Evolutionary conservation across 2,329 filamentous ascomycete species (phyloP), one percentile per base, ranked within the genome.

Genomic region (Metarhizium robertsii): DNA sequence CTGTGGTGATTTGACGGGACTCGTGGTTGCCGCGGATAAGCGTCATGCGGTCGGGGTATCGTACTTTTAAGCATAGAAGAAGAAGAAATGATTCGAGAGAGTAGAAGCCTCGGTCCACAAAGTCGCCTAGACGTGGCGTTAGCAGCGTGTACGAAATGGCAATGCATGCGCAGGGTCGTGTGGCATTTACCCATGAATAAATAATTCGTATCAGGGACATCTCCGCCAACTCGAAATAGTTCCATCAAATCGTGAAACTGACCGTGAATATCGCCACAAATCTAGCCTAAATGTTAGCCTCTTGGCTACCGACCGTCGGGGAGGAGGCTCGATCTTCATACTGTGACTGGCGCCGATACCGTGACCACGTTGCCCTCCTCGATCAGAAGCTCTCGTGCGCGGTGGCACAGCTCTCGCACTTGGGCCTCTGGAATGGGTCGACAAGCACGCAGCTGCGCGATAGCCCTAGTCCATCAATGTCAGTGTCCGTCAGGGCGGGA

Each of bases 241-340:
- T 96, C 92, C 92, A 96, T 96, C 65, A 96, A 74, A 68, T 96
- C 92, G 67, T 96, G 92, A 67, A 96, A 96, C 70, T 96, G 92
- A 62, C 92, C 92, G 68, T 97, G 92, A 56, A 97, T 96, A 68
- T 96, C 92, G 65, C 92, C 92, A 67, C 92, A 96, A 80, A 96
- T 95, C 84, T 88, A 56, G 16, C 5, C 11, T 3, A 14, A 20
- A 2, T 4, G 25, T 48, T 16, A 48, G 45, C 45, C 20, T 18
- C 45, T 25, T 25, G 11, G 14, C 45, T 29, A 20, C 20, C 25
- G 25, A 25, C 40, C 18, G 20, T 30, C 45, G 7, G 20, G 13
- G 3, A 29, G 13, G 10, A 6, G 11, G 42, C 20, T 29, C 11
- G 42, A 8, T 50, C 43, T 6, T 56, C 79, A 55, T 83, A 91